A percentile compares a stretch with the other conserved stretches of the same genome.
Conservation (phyloP, 1,284 basidiomycete species). For the Fomitopsis schrenkii region DNA sequence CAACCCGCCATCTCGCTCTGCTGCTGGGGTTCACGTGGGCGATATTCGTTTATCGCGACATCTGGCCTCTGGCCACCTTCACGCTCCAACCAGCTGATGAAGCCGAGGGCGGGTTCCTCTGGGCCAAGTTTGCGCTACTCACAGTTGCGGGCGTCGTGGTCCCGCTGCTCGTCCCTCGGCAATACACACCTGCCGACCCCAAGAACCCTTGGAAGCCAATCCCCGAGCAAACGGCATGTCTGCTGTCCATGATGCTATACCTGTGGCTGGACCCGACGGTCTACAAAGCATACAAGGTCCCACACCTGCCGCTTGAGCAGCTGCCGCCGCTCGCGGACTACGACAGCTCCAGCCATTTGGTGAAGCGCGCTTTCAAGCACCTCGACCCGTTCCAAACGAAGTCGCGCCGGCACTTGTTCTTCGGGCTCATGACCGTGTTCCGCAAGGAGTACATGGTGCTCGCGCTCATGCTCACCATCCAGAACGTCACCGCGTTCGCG, state of each 20-base stretch:
- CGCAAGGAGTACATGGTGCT: conserved; percentile 13
- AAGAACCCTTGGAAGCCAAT: conserved; percentile 42
- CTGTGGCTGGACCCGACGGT: conserved; percentile 45
- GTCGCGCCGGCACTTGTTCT: conserved; percentile 22
- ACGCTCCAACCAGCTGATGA: conserved; percentile 36
- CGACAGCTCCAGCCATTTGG: conserved; percentile 37
- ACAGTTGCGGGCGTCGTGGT: conserved; percentile 36
- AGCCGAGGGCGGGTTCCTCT: conserved; percentile 31
- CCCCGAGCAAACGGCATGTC: conserved; percentile 64
- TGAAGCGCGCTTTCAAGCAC: conserved; percentile 29
- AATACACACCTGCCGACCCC: conserved; percentile 39
- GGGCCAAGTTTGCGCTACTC: conserved; percentile 36
- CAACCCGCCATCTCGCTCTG: conserved; percentile 11
- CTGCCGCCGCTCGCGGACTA: conserved; percentile 43
- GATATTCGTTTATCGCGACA: conserved; percentile 46
- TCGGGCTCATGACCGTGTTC: conserved; percentile 24
- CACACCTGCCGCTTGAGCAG: conserved; percentile 26
- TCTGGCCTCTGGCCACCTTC: conserved; percentile 45
- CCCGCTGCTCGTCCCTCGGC: conserved; percentile 43
- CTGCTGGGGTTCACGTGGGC: conserved; percentile 37
- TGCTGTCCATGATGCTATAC: conserved; percentile 52
- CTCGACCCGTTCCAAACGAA: conserved; percentile 14
- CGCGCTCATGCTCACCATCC: conserved; percentile 9
- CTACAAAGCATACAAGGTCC: conserved; percentile 20
- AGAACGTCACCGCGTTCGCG: conserved; percentile 25